phyloP scores from a whole-genome alignment of 306 rosid genomes.

The Lathyrus sativus region DNA sequence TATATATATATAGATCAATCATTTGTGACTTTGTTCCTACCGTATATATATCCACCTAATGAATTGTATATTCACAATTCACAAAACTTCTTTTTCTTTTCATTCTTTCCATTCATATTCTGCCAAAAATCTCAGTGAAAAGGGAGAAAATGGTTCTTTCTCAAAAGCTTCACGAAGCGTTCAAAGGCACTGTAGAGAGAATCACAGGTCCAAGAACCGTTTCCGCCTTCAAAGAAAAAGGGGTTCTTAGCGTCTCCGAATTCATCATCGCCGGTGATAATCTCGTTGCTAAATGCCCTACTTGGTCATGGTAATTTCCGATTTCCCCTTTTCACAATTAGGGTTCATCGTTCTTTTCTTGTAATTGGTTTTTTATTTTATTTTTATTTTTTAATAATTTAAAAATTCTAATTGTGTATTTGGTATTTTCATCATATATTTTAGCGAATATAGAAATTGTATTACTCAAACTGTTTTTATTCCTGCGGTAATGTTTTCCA shows the following conservation, averaged over 20 bases:
- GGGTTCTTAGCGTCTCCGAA: slow-evolving; percentile 94
- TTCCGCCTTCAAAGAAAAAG: slow-evolving; percentile 97
- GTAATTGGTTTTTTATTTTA: too few species aligned
- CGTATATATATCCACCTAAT: too few species aligned
- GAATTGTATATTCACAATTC: too few species aligned
- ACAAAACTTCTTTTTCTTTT: not conserved
- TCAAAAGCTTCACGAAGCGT: slow-evolving; percentile 96
- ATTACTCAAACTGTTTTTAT: slow-evolving; percentile 1
- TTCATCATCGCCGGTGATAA: slow-evolving; percentile 87
- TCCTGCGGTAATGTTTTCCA: slow-evolving; percentile 13
- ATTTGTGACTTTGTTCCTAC: too few species aligned
- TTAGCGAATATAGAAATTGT: not conserved
- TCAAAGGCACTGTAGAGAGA: slow-evolving; percentile 96
- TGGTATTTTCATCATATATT: not conserved
- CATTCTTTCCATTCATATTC: too few species aligned
- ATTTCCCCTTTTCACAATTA: not conserved
- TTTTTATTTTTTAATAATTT: not conserved
- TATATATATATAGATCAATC: too few species aligned
- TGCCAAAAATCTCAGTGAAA: too few species aligned
- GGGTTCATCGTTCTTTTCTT: slow-evolving; percentile 21
- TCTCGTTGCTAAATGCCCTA: slow-evolving; percentile 98
- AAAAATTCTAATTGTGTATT: slow-evolving; percentile 1
- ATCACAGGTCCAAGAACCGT: slow-evolving; percentile 92
- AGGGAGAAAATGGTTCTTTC: slow-evolving; percentile 64
- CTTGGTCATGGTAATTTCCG: slow-evolving; percentile 87